Base-by-base conservation (phyloP, 768 basidiomycete genomes). In the Ramaria rubella region DNA sequence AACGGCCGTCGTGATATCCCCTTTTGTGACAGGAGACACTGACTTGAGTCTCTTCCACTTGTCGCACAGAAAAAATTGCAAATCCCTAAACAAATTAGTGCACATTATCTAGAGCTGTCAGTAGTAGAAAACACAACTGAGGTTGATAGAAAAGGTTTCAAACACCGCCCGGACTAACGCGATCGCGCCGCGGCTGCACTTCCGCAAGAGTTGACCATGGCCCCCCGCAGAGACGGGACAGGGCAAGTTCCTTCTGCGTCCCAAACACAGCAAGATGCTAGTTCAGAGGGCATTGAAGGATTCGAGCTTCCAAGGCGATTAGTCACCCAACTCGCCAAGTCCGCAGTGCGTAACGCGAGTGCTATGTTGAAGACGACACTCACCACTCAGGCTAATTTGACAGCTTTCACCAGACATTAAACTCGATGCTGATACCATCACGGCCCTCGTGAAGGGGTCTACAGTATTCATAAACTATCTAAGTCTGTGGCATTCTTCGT, bases 391-490 rank as follows among this genome's bases (percentile, higher is more conserved):
- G 54, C 51, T 44, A n/a, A n/a, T 48, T 45, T 14, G 1, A 9
- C 56, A 94, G 94, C 72, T 95, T 3, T 90, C 92, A 5, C 86
- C 91, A 0, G 86, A 83, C 62, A 80, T 85, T 12, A 95, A 95
- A 66, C 70, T 96, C 55, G 89, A 93, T 63, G 95, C 94, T 60
- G 95, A 97, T 58, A 88, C 90, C 0, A 83, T 94, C 0, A 68
- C 88, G 1, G 90, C 92, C 12, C 76, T 96, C 9, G 77, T 88
- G 14, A 94, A 94, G 67, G 86, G 87, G 29, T 91, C 94, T 3
- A 94, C 94, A 0, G 87, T 97, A 51, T 98, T 97, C 69, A 94
- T 99, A 62, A 94, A 89, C 68, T 95, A 94, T 63, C 75, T 98
- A 7, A 86, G 94, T 87, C 68, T 62, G 85, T 73, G 52, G 23